These are phyloP conservation scores for Fusarium sp. DNA, from an alignment of 2,329 filamentous ascomycete species.

Conservation along the genomic window DNA sequence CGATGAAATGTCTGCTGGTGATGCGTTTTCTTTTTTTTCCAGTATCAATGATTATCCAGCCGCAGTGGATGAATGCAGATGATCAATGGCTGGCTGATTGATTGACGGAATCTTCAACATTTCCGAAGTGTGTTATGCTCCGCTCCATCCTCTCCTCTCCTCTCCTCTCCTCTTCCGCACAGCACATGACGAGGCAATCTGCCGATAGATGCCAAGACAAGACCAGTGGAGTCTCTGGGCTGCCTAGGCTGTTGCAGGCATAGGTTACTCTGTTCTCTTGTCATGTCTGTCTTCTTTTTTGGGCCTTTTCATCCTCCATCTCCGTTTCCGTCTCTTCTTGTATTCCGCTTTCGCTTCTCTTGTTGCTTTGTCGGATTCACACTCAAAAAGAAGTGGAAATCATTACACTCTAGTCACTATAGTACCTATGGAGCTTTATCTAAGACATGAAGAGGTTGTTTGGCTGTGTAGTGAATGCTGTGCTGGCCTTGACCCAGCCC, in stretches of 20 bases:
- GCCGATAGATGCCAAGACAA: constrained; percentile 28
- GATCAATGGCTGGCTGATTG: background rate
- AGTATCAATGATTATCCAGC: background rate
- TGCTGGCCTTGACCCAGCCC: constrained; percentile 9
- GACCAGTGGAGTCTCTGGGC: constrained; percentile 23
- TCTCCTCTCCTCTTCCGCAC: constrained; percentile 9
- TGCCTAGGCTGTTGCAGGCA: constrained; percentile 27
- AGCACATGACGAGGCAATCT: constrained; percentile 33
- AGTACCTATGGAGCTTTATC: background rate
- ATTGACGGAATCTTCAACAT: constrained; percentile 25
- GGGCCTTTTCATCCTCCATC: constrained; percentile 18
- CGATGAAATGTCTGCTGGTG: constrained; percentile 6
- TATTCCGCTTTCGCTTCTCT: constrained; percentile 17
- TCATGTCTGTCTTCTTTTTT: constrained; percentile 31
- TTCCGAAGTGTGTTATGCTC: constrained; percentile 13
- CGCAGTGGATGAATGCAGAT: background rate
- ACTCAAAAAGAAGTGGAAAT: background rate
- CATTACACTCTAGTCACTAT: background rate
- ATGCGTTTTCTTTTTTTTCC: background rate
- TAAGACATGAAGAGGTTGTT: background rate
- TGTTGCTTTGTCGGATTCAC: constrained; percentile 2
- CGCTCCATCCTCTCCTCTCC: constrained; percentile 14
- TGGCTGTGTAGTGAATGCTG: constrained; percentile 9
- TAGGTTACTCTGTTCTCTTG: constrained; percentile 21
- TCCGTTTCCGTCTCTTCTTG: constrained; percentile 27